These are phyloP conservation scores for Cladosporium sphaerospermum DNA, from an alignment of 2,329 filamentous ascomycete genomes.

Conservation along the genomic window DNA sequence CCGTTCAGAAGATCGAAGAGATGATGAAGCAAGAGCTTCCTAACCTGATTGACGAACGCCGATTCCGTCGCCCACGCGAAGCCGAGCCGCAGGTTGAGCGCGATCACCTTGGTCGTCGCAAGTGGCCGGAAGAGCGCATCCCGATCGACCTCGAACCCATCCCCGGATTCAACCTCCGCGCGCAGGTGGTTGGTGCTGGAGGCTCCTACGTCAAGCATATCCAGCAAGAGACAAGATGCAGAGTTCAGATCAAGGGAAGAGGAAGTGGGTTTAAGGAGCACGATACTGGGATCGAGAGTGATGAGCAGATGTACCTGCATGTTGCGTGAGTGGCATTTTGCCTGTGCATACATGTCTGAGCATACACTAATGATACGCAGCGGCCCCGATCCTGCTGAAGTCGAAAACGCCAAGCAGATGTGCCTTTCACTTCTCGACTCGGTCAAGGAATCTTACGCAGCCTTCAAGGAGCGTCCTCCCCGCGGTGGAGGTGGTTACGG, in stretches of 20 bases:
- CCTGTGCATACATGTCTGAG: not conserved
- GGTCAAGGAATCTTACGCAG: constrained; percentile 81
- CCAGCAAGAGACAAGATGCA: constrained; percentile 87
- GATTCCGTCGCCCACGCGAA: constrained; percentile 68
- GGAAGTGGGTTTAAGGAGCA: constrained; percentile 92
- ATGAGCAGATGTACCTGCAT: constrained; percentile 94
- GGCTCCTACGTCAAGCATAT: constrained; percentile 98
- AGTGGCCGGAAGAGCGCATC: constrained; percentile 98
- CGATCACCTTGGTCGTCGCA: constrained; percentile 86
- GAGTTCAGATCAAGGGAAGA: constrained; percentile 95
- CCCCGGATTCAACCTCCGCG: constrained; percentile 89
- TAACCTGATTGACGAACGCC: constrained; percentile 87
- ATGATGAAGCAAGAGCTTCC: constrained; percentile 94
- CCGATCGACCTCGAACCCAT: constrained; percentile 85
- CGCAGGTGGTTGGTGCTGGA: constrained; percentile 90
- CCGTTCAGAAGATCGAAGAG: constrained; percentile 82
- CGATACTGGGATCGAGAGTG: constrained; percentile 80
- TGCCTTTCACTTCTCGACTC: constrained; percentile 83
- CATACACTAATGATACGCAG: constrained; percentile 40
- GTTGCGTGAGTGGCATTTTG: constrained; percentile 63
- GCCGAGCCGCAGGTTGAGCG: constrained; percentile 67
- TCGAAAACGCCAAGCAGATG: constrained; percentile 78
- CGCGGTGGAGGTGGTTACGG: constrained; percentile 29
- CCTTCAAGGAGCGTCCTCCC: constrained; percentile 64
- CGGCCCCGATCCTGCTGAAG: constrained; percentile 79